Evolutionary conservation across 805 yeast species (phyloP).

Genomic region (Lachancea nothofagi): DNA sequence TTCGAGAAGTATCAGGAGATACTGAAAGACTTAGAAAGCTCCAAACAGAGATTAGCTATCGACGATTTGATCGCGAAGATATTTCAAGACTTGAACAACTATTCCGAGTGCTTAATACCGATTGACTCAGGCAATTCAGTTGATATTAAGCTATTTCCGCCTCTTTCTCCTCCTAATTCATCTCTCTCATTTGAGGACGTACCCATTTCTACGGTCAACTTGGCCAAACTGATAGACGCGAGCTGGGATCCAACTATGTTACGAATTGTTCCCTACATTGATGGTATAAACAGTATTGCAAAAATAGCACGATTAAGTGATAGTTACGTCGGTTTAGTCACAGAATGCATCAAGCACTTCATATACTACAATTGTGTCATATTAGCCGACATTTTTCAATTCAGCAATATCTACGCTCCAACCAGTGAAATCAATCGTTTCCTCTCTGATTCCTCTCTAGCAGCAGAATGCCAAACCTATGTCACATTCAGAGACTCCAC

Average conservation of each 20-base stretch:
- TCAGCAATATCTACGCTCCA: slow-evolving; percentile 81
- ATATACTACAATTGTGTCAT: slow-evolving; percentile 84
- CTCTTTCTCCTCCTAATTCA: slow-evolving; percentile 76
- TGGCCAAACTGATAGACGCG: slow-evolving; percentile 69
- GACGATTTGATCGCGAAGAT: slow-evolving; percentile 80
- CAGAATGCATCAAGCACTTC: slow-evolving; percentile 84
- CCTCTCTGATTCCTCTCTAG: slow-evolving; percentile 56
- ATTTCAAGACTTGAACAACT: slow-evolving; percentile 90
- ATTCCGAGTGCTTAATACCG: slow-evolving; percentile 93
- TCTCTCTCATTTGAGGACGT: slow-evolving; percentile 76
- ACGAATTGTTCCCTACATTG: slow-evolving; percentile 74
- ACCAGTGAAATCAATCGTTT: slow-evolving; percentile 71
- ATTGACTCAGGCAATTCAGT: slow-evolving; percentile 84
- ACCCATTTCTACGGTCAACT: slow-evolving; percentile 80
- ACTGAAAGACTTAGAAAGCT: slow-evolving; percentile 23
- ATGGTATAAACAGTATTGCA: slow-evolving; percentile 81
- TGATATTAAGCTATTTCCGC: slow-evolving; percentile 89
- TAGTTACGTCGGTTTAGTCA: slow-evolving; percentile 71
- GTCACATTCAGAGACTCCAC: slow-evolving; percentile 47
- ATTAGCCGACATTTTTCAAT: slow-evolving; percentile 83
- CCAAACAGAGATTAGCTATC: slow-evolving; percentile 42
- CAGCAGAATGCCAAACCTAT: slow-evolving; percentile 80
- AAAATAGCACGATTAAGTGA: slow-evolving; percentile 73
- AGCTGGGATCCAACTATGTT: slow-evolving; percentile 98
- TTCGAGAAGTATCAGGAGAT: slow-evolving; percentile 27